Percentiles rank a stretch among this genome's conserved stretches.
Conservation (phyloP, 2,329 filamentous ascomycete genomes). For the Botrytis tulipae region DNA sequence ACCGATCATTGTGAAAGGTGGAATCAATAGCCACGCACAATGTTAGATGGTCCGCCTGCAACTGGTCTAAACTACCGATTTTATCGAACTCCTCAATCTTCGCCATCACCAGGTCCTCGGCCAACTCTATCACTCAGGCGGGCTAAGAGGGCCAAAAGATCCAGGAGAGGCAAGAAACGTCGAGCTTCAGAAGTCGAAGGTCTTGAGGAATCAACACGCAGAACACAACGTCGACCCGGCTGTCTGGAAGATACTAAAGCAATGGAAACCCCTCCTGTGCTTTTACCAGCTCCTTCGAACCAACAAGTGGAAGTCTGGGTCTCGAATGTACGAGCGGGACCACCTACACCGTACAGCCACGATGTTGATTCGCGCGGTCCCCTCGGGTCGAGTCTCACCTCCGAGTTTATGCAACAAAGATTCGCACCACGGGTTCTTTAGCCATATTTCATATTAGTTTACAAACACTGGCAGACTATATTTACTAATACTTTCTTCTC, state of each 20-base stretch:
- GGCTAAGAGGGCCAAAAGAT: background rate
- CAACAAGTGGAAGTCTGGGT: background rate
- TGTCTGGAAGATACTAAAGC: background rate
- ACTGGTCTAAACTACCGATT: background rate
- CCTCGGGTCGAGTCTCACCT: background rate
- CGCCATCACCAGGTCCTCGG: background rate
- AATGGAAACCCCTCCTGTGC: background rate
- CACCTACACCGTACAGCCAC: background rate
- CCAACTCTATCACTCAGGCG: background rate
- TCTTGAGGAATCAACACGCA: background rate
- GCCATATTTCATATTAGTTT: conserved; percentile 15
- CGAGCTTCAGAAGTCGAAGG: background rate
- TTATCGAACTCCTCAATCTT: background rate
- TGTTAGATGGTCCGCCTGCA: background rate
- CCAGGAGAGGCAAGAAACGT: conserved; percentile 9
- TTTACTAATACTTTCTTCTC: conserved; percentile 17
- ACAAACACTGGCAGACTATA: background rate
- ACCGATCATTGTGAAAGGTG: background rate
- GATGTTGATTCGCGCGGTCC: background rate
- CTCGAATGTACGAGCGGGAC: background rate
- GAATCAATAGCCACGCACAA: background rate
- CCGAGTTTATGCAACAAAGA: too few species aligned
- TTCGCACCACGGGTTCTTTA: background rate
- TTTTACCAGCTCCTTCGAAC: background rate
- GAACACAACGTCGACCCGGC: too few species aligned